Evolutionary conservation across 1,139 yeast species (phyloP), one percentile per base, ranked within the genome.

Genomic region (Geotrichum histeridarum): DNA sequence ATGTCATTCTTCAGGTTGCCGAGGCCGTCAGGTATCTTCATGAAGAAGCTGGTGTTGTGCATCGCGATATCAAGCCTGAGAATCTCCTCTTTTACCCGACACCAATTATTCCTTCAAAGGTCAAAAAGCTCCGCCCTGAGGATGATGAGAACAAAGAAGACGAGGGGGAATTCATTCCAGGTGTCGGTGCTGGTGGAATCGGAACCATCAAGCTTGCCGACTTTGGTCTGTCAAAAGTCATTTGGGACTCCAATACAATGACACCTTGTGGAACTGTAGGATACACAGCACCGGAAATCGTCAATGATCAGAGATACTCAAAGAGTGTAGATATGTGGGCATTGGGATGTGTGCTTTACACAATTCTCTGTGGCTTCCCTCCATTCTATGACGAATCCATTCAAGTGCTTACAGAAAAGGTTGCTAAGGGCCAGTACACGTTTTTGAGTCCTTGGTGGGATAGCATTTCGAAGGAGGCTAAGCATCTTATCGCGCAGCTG

Each of bases 381-480:
- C 98, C 98, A 17, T 91, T 91, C 68, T 91, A 88, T 71, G 96
- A 91, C 68, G 96, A 90, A 62, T 81, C 84, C 63, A 84, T 87
- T 59, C 88, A 86, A 60, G 78, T 79, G n/a, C 42, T 91, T 59
- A 87, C 96, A 0, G 81, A 79, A 62, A 90, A 90, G 68, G 95
- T 91, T 44, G 82, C 94, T 11, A 77, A 77, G 53, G 97, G 97
- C 31, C 86, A 88, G 63, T 91, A 78, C 67, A 84, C 86, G 14
- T 91, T 90, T 68, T 73, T 91, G 56, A 75, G 82, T 55, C 98
- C 98, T 0, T 91, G 98, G 98, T 91, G 98, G 98, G 97, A 91
- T 69, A 96, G 91, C 63, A 86, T 91, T 43, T 80, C 88, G 57
- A 68, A 64, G 42, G 88, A 85, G 18, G 98, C 96, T 7, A 89